phyloP scores from a whole-genome alignment of 345 rosid species.

The Brassica nigra region DNA sequence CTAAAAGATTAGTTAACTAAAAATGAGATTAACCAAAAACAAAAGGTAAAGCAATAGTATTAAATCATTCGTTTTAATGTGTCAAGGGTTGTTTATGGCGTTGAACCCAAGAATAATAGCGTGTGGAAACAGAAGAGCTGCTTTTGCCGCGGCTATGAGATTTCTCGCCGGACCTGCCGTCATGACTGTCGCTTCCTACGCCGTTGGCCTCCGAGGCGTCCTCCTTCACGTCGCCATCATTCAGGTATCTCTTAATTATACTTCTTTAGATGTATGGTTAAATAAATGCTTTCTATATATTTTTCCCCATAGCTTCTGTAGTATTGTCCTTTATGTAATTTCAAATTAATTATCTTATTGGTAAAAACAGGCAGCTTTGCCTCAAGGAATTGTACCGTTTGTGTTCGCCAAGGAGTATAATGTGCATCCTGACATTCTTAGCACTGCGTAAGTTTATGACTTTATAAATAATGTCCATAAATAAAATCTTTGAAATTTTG shows the following conservation, averaged over 20 bases:
- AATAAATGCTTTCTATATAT: background rate
- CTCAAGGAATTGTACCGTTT: conserved; percentile 68
- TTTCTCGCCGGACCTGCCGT: conserved; percentile 97
- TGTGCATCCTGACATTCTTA: conserved; percentile 66
- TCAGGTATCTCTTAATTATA: conserved; percentile 55
- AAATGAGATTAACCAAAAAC: background rate
- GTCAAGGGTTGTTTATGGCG: conserved; percentile 91
- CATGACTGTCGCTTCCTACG: conserved; percentile 94
- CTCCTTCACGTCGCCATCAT: conserved; percentile 94
- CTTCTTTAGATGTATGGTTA: background rate
- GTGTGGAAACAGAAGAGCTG: conserved; percentile 90
- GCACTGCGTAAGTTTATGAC: conserved; percentile 61
- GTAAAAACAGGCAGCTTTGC: conserved; percentile 63
- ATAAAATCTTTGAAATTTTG: background rate
- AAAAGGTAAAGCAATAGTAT: background rate
- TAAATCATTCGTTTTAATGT: background rate
- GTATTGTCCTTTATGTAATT: background rate
- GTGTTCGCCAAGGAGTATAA: conserved; percentile 71
- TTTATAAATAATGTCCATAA: background rate
- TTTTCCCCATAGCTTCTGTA: background rate
- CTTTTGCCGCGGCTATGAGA: conserved; percentile 95
- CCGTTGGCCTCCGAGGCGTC: conserved; percentile 80
- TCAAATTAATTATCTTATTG: background rate
- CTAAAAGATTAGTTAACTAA: background rate
- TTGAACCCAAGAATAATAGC: conserved; percentile 99